Evolutionary conservation across 2,329 filamentous ascomycete species (phyloP), one percentile per base, ranked within the genome.

Genomic region (Mycosphaerelloides madeirae): DNA sequence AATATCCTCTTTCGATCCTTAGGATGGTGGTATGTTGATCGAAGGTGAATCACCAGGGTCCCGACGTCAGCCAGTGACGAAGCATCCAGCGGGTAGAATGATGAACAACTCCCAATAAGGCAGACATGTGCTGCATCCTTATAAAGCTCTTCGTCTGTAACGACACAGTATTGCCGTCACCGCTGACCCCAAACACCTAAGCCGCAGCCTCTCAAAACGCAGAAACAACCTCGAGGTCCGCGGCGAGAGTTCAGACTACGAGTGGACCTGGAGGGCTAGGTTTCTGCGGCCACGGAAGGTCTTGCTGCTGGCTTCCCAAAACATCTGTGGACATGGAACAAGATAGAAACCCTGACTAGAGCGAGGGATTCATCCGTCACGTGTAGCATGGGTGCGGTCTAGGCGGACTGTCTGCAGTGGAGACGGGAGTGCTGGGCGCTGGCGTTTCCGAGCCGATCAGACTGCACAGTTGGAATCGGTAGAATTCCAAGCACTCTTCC

Each of bases 241-340:
- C 38, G 44, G 34, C 41, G 33, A 33, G 19, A 42, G 44, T 43
- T 47, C 31, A 25, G 18, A 39, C 44, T 47, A 43, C 35, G 44
- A 40, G 34, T 16, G 33, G 13, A 29, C 34, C 38, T 42, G 39
- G 44, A 33, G 19, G n/a, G 35, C 39, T 34, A 42, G 44, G 39
- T 37, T 25, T 25, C 22, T 25, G 22, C 22, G 5, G 22, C 22
- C 5, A 25, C 22, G 22, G 15, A 31, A 15, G 6, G 32, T 41
- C 28, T 7, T 32, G 38, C 22, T 25, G 22, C 22, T 25, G 22
- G 22, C 22, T 41, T 14, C 29, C 29, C 28, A 19, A 9, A 4
- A 6, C 25, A 15, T 42, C 16, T 31, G n/a, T 29, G 22, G 31
- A 29, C 14, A 43, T 31, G 40, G 38, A 41, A 20, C 12, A 12